Conservation (phyloP, 768 basidiomycete species). For the Sporobolomyces pararoseus region DNA sequence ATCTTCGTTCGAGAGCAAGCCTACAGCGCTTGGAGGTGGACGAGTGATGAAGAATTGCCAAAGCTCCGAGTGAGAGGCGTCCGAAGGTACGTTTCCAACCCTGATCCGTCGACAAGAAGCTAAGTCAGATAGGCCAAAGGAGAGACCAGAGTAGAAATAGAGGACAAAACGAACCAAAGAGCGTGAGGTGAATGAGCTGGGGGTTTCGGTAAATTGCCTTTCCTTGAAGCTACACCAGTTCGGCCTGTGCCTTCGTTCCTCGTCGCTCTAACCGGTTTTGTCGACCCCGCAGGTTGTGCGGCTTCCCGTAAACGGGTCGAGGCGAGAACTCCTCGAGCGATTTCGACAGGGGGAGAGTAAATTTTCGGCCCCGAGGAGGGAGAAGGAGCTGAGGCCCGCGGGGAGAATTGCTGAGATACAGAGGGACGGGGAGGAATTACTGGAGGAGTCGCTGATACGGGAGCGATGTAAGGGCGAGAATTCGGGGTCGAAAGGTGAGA, state of each 20-base stretch:
- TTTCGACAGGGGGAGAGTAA: constrained; percentile 24
- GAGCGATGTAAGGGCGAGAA: neutral
- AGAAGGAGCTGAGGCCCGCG: neutral
- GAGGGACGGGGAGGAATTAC: constrained; percentile 3
- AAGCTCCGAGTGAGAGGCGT: constrained; percentile 77
- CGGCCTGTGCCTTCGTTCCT: neutral
- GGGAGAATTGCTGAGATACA: neutral
- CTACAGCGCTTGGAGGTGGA: constrained; percentile 38
- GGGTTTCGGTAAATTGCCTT: constrained; percentile 40
- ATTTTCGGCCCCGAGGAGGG: constrained; percentile 5
- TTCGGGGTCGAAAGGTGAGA: neutral
- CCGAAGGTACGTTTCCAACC: constrained; percentile 85
- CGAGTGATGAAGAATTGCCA: constrained; percentile 70
- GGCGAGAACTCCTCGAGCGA: constrained; percentile 38
- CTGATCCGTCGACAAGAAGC: constrained; percentile 58
- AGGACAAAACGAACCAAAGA: constrained; percentile 16
- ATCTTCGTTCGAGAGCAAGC: constrained; percentile 46
- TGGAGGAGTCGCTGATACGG: neutral
- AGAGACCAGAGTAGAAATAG: too few species aligned
- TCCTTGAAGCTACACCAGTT: neutral
- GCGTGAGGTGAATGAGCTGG: constrained; percentile 42
- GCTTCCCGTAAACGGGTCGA: constrained; percentile 14
- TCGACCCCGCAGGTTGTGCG: constrained; percentile 2
- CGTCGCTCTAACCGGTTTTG: constrained; percentile 1
- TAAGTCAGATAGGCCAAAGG: too few species aligned